Conservation (phyloP, 805 yeast genomes). For the Ogataea degrootiae region DNA sequence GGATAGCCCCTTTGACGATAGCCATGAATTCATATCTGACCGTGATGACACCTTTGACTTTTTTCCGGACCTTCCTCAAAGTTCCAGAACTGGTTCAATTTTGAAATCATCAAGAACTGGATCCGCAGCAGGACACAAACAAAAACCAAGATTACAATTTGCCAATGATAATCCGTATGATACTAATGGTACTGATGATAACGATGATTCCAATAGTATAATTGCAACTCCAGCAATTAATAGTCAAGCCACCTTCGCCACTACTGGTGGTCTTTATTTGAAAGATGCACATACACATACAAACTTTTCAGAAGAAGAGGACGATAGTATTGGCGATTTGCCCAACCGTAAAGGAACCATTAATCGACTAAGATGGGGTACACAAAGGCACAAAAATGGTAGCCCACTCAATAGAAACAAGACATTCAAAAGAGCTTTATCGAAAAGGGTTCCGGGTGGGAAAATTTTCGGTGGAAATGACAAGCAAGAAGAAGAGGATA, state of each 20-base stretch:
- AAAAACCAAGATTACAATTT: slow-evolving; percentile 3
- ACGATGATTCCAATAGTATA: slow-evolving; percentile 9
- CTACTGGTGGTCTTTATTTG: slow-evolving; percentile 5
- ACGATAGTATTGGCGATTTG: slow-evolving; percentile 21
- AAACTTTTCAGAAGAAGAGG: slow-evolving; percentile 14
- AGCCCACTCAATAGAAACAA: slow-evolving; percentile 56
- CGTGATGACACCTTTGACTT: background rate
- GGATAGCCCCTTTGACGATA: slow-evolving; percentile 11
- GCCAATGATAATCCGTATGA: slow-evolving; percentile 2
- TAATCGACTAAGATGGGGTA: slow-evolving; percentile 87
- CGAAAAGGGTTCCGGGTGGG: slow-evolving; percentile 17
- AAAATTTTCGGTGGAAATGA: slow-evolving; percentile 19
- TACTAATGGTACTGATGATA: background rate
- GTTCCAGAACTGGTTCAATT: slow-evolving; percentile 1
- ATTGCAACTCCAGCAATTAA: slow-evolving; percentile 23
- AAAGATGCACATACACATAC: slow-evolving; percentile 25
- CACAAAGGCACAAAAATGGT: slow-evolving; percentile 73
- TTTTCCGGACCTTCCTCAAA: background rate
- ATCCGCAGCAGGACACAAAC: background rate
- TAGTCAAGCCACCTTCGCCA: slow-evolving; percentile 8
- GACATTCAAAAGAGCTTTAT: slow-evolving; percentile 38
- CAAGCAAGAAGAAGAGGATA: slow-evolving; percentile 11
- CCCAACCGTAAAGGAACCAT: slow-evolving; percentile 44
- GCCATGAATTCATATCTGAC: slow-evolving; percentile 2
- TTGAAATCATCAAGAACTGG: background rate